Percentiles rank a stretch among this genome's conserved stretches.
Conservation (phyloP, 2,329 filamentous ascomycete species). For the Aspergillus aculeatinus region DNA sequence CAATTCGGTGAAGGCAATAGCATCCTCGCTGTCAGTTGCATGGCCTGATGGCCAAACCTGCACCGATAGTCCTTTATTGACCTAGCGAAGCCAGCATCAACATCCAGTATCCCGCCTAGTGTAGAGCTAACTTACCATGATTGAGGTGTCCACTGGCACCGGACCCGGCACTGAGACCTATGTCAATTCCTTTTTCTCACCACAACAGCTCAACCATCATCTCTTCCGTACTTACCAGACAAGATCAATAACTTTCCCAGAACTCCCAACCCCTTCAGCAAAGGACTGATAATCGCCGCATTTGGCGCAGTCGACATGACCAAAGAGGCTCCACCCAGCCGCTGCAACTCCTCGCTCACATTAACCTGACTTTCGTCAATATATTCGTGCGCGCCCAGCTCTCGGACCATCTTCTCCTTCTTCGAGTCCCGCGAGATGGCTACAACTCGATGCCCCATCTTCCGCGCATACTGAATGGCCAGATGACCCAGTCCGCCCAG, state of each 20-base stretch:
- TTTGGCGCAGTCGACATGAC: constrained; percentile 43
- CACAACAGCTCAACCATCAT: neutral
- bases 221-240: constrained; percentile 25
- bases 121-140: constrained; percentile 17
- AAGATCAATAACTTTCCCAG: constrained; percentile 40
- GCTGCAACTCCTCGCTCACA: constrained; percentile 33
- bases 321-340: constrained; percentile 36
- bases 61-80: constrained; percentile 49
- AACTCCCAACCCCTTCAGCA: constrained; percentile 36
- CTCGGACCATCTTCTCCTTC: constrained; percentile 55
- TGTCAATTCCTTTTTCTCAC: neutral
- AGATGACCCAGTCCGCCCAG: constrained; percentile 55
- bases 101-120: neutral
- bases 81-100: constrained; percentile 28
- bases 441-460: constrained; percentile 54
- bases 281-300: constrained; percentile 31
- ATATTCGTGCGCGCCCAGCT: constrained; percentile 59
- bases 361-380: constrained; percentile 42
- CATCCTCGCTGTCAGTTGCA: constrained; percentile 53
- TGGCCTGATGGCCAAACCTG: constrained; percentile 56
- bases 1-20: constrained; percentile 46
- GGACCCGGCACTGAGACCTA: constrained; percentile 13
- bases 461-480: constrained; percentile 53
- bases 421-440: constrained; percentile 50
- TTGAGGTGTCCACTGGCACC: constrained; percentile 12